Evolutionary conservation across 1,284 basidiomycete genomes (phyloP).

Genomic region (Boletus subluridellus): DNA sequence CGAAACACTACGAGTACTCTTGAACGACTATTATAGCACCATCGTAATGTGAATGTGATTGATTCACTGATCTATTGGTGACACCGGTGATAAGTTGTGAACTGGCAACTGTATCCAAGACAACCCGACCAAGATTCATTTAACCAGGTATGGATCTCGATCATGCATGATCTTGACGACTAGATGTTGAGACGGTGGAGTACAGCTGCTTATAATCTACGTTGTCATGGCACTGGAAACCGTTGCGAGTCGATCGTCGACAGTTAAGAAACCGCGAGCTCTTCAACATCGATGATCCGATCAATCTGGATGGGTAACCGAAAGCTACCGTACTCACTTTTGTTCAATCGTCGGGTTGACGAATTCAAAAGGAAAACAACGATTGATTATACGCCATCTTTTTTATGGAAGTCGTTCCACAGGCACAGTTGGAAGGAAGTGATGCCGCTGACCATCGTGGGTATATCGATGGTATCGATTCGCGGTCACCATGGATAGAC

Average conservation of each 20-base stretch:
- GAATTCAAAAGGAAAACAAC: not conserved
- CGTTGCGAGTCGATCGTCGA: not conserved
- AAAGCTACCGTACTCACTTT: not conserved
- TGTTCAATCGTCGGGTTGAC: not conserved
- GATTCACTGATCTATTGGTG: not conserved
- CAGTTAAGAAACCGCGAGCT: not conserved
- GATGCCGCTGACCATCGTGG: too few species aligned
- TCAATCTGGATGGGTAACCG: too few species aligned
- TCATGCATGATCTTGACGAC: not conserved
- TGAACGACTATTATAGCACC: slow-evolving; percentile 28
- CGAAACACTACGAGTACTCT: slow-evolving; percentile 32
- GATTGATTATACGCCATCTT: too few species aligned
- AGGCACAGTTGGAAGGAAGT: too few species aligned
- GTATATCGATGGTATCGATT: not conserved
- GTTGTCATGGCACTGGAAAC: not conserved
- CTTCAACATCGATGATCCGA: not conserved
- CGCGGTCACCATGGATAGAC: not conserved
- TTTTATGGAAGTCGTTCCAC: too few species aligned
- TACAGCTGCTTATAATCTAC: not conserved
- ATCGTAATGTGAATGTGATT: slow-evolving; percentile 26
- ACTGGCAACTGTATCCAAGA: not conserved
- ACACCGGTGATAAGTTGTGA: not conserved
- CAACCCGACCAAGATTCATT: not conserved
- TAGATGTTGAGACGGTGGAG: not conserved
- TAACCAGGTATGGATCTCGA: not conserved